phyloP scores from a whole-genome alignment of 2,329 filamentous ascomycete species.

The Didymella pinodella region DNA sequence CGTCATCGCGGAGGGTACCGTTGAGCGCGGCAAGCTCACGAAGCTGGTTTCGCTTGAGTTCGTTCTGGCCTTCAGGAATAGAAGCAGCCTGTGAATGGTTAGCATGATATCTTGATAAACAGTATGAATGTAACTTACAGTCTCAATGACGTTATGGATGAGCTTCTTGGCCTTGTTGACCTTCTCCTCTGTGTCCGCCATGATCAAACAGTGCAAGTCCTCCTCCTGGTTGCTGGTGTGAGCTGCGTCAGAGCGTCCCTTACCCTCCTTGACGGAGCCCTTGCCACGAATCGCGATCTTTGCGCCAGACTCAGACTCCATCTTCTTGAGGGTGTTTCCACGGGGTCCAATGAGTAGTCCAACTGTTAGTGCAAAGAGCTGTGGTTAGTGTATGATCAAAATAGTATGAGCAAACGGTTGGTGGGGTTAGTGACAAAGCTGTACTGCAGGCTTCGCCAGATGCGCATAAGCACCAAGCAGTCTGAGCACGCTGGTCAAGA shows the following conservation, averaged over 20 bases:
- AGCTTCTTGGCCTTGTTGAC: slow-evolving; percentile 99
- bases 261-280: slow-evolving; percentile 99
- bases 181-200: slow-evolving; percentile 99
- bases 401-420: slow-evolving; percentile 39
- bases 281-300: slow-evolving; percentile 99
- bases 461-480: slow-evolving; percentile 39
- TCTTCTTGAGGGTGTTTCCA: slow-evolving; percentile 99
- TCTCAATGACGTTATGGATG: slow-evolving; percentile 98
- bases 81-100: slow-evolving; percentile 79
- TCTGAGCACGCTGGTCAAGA: slow-evolving; percentile 56
- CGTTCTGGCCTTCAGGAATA: slow-evolving; percentile 97
- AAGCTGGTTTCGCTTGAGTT: slow-evolving; percentile 97
- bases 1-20: slow-evolving; percentile 97
- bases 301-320: slow-evolving; percentile 95
- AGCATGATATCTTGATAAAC: slow-evolving; percentile 27
- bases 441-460: slow-evolving; percentile 47
- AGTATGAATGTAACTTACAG: slow-evolving; percentile 68
- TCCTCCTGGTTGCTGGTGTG: slow-evolving; percentile 99
- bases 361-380: slow-evolving; percentile 88
- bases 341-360: slow-evolving; percentile 99
- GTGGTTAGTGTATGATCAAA: slow-evolving; percentile 80
- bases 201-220: slow-evolving; percentile 97
- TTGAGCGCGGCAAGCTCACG: slow-evolving; percentile 97
- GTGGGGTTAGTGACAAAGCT: slow-evolving; percentile 54
- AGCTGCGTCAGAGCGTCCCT: slow-evolving; percentile 97